A percentile compares a stretch with the other conserved stretches of the same genome.
Conservation (phyloP, 2,329 filamentous ascomycete genomes). For the Fusarium sp. region DNA sequence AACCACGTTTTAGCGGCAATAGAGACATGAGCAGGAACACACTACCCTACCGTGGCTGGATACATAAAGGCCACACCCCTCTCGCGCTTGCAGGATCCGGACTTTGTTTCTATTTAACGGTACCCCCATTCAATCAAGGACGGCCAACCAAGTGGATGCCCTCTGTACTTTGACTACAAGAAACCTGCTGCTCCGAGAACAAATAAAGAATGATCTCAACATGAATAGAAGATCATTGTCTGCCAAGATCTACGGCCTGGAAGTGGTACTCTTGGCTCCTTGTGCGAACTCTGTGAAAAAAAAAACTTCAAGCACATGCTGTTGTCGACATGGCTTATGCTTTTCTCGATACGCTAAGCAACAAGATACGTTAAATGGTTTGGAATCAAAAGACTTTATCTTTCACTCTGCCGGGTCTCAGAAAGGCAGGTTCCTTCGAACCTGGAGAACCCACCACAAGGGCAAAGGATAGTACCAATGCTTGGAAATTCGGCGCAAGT, state of each 20-base stretch:
- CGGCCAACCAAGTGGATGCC: not conserved
- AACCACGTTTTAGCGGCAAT: not conserved
- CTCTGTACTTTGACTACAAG: not conserved
- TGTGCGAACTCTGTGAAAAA: no score
- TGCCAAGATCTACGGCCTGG: not conserved
- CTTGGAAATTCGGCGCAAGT: not conserved
- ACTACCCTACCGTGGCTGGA: constrained; percentile 4
- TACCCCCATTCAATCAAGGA: constrained; percentile 9
- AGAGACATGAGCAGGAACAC: not conserved
- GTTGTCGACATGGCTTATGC: not conserved
- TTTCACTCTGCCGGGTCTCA: not conserved
- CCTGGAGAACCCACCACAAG: not conserved
- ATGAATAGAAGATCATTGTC: not conserved
- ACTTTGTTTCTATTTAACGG: constrained; percentile 9
- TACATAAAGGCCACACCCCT: constrained; percentile 10
- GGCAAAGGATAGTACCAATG: not conserved
- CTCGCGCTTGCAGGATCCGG: constrained; percentile 8
- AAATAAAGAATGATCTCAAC: not conserved
- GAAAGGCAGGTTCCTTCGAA: not conserved
- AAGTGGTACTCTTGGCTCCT: not conserved
- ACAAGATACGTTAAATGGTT: no score
- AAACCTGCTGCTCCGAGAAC: no score
- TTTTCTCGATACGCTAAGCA: not conserved
- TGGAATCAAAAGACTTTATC: not conserved
- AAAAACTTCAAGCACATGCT: not conserved